phyloP scores from a whole-genome alignment of 2,329 filamentous ascomycete species.

The Colletotrichum higginsianum region DNA sequence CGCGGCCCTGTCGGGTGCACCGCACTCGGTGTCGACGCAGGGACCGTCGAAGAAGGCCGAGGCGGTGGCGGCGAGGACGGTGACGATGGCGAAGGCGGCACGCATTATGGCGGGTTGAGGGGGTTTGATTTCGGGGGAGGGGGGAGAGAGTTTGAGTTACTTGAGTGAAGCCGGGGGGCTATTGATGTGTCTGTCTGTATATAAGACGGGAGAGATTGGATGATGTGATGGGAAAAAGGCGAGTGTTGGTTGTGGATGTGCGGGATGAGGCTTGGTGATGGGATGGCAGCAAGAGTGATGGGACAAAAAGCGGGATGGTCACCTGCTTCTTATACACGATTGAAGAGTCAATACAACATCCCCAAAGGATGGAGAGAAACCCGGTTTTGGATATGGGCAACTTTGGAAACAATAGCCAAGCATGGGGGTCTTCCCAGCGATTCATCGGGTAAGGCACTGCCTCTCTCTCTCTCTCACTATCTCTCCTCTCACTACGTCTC shows the following conservation, averaged over 20 bases:
- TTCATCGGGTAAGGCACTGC: background rate
- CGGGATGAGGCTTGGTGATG: slow-evolving; percentile 20
- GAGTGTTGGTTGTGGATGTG: slow-evolving; percentile 4
- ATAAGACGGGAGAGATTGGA: background rate
- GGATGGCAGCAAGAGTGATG: slow-evolving; percentile 1
- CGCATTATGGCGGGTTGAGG: slow-evolving; percentile 21
- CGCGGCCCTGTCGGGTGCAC: slow-evolving; percentile 4
- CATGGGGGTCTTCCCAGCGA: background rate
- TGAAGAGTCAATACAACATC: too few relatives aligned
- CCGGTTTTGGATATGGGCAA: background rate
- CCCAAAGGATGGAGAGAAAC: too few relatives aligned
- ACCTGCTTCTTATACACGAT: slow-evolving; percentile 29
- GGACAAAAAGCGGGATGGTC: slow-evolving; percentile 11
- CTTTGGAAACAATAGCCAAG: slow-evolving; percentile 19
- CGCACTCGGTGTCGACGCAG: slow-evolving; percentile 30
- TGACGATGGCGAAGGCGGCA: slow-evolving; percentile 21
- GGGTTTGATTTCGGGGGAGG: background rate
- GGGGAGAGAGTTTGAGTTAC: background rate
- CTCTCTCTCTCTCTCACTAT: too few relatives aligned
- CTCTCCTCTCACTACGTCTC: too few relatives aligned
- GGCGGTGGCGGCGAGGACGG: slow-evolving; percentile 31
- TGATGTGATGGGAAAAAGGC: background rate
- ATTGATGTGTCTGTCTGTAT: background rate
- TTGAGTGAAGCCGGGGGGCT: background rate
- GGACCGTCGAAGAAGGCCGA: slow-evolving; percentile 35